These are phyloP conservation scores for Petunia secreta DNA, from an alignment of 257 asterid species.

Conservation along the genomic window DNA sequence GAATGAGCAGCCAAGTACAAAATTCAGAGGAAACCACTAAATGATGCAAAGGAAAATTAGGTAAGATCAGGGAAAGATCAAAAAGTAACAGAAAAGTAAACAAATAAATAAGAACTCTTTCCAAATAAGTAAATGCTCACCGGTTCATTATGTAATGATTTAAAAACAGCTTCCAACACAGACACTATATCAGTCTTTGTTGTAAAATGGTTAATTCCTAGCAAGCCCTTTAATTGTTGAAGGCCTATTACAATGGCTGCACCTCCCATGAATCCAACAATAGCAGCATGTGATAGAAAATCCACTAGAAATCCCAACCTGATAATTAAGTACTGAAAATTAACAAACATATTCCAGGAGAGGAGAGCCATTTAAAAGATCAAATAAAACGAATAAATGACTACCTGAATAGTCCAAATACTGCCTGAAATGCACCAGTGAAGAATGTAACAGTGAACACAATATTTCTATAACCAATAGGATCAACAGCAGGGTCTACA, in stretches of 20 bases:
- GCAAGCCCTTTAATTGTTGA: constrained; percentile 75
- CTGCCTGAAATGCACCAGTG: constrained; percentile 40
- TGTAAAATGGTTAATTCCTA: constrained; percentile 66
- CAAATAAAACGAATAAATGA: not conserved
- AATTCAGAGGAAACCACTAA: constrained; percentile 78
- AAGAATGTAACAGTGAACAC: constrained; percentile 45
- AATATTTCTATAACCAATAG: constrained; percentile 33
- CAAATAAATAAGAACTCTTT: not conserved
- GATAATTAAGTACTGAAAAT: not conserved
- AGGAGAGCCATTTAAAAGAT: not conserved
- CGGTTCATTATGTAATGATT: constrained; percentile 48
- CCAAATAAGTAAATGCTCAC: constrained; percentile 28
- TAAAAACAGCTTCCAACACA: constrained; percentile 53
- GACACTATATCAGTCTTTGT: constrained; percentile 69
- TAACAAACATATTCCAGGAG: not conserved
- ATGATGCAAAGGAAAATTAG: not conserved
- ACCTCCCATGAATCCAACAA: constrained; percentile 92
- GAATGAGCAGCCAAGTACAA: constrained; percentile 79
- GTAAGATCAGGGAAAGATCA: not conserved
- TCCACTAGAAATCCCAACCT: constrained; percentile 87
- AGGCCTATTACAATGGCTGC: constrained; percentile 88
- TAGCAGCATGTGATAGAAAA: constrained; percentile 85
- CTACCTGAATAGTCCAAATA: constrained; percentile 31
- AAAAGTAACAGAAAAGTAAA: not conserved
- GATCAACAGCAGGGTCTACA: constrained; percentile 42